Percentiles rank a stretch among this genome's conserved stretches.
phyloP scores from a whole-genome alignment of 305 asterid species.

The Fraxinus ornus region DNA sequence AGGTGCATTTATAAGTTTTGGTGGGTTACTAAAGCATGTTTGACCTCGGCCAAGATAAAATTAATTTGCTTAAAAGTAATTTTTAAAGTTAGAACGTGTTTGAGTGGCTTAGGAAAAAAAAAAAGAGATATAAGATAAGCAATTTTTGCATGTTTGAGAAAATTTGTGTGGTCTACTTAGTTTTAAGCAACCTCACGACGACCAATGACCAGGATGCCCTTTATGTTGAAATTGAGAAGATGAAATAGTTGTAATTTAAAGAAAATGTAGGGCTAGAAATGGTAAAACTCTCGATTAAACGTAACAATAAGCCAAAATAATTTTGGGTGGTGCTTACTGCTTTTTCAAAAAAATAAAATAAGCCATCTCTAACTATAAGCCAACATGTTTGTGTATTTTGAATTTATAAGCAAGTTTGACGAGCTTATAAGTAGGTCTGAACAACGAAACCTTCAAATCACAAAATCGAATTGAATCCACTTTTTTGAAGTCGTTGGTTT shows the following conservation, averaged over 20 bases:
- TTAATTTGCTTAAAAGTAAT: not conserved
- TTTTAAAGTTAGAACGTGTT: no score
- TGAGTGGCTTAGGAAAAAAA: no score
- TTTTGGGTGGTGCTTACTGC: not conserved
- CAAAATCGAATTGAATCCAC: not conserved
- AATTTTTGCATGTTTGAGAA: not conserved
- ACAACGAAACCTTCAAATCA: not conserved
- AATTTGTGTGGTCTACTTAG: not conserved
- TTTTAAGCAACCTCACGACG: not conserved
- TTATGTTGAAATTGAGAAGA: not conserved
- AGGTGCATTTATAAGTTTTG: not conserved
- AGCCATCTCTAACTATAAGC: not conserved
- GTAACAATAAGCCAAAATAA: not conserved
- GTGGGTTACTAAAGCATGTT: not conserved
- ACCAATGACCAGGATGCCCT: not conserved
- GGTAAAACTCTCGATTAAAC: not conserved
- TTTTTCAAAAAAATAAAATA: not conserved
- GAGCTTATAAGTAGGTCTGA: not conserved
- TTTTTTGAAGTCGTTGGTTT: not conserved
- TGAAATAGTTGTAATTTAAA: not conserved
- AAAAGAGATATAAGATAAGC: not conserved
- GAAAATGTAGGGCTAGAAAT: not conserved
- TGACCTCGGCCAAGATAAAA: not conserved
- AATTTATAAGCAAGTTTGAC: not conserved
- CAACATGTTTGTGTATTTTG: not conserved